A percentile compares a stretch with the other conserved stretches of the same genome.
Conservation (phyloP, 257 asterid species). For the Solanum pennellii region DNA sequence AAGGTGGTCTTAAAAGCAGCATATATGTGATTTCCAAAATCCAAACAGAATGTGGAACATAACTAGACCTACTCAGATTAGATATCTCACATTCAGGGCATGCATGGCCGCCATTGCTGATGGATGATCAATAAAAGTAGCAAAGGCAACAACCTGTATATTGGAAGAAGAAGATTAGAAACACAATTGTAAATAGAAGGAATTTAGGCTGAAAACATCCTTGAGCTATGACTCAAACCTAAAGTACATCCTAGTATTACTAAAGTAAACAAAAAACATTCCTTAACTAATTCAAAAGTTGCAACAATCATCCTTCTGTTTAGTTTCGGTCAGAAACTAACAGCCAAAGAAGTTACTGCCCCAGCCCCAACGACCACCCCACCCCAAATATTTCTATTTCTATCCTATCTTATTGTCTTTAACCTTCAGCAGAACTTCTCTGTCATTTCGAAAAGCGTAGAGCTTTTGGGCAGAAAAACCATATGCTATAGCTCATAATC, state of each 20-base stretch:
- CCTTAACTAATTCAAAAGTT: background rate
- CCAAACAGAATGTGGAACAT: background rate
- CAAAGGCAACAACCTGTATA: conserved; percentile 93
- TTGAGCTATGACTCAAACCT: background rate
- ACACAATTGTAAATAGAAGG: background rate
- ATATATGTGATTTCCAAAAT: background rate
- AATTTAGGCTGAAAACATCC: background rate
- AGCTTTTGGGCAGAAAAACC: too few species aligned
- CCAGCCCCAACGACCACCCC: too few species aligned
- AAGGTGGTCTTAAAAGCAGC: background rate
- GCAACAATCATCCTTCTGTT: background rate
- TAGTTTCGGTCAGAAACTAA: background rate
- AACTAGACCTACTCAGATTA: background rate
- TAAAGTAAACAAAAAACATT: background rate
- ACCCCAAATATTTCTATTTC: background rate
- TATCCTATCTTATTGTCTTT: background rate
- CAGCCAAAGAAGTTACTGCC: background rate
- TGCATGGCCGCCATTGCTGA: conserved; percentile 83
- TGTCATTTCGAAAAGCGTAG: too few species aligned
- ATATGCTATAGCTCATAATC: too few species aligned
- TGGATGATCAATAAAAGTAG: conserved; percentile 79
- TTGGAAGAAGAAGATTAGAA: background rate
- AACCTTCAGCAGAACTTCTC: background rate
- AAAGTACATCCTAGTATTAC: background rate
- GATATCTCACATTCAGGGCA: conserved; percentile 62